Evolutionary conservation across 2,329 filamentous ascomycete genomes (phyloP).

Genomic region (Leptographium lundbergii): DNA sequence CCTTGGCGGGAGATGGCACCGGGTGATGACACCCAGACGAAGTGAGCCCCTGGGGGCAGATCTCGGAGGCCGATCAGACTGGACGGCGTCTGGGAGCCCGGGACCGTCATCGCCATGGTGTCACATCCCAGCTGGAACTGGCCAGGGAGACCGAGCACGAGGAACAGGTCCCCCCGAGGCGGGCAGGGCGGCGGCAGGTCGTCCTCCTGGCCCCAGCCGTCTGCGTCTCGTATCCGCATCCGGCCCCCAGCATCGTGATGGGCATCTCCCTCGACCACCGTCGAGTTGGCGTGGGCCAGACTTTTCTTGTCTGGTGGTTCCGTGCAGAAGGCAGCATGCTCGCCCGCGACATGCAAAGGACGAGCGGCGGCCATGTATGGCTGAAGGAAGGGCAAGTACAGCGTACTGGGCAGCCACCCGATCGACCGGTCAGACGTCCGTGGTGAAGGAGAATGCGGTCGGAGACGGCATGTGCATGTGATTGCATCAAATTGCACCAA

Average conservation of each 20-base stretch:
- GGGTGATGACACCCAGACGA: slow-evolving; percentile 44
- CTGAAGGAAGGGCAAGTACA: no score
- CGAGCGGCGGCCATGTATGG: no score
- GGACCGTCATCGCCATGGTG: slow-evolving; percentile 31
- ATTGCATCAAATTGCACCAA: no score
- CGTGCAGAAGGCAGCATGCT: background rate
- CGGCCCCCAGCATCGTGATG: no score
- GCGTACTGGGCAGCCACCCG: no score
- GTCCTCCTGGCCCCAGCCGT: background rate
- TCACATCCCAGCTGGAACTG: slow-evolving; percentile 42
- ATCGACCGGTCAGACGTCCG: no score
- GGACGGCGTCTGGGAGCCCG: slow-evolving; percentile 12
- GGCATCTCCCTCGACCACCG: background rate
- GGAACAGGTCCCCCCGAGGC: slow-evolving; percentile 35
- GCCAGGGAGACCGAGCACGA: slow-evolving; percentile 38
- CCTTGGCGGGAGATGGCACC: slow-evolving; percentile 38
- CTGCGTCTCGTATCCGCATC: background rate
- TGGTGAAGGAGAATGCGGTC: no score
- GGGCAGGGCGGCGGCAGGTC: slow-evolving; percentile 10
- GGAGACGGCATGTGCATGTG: no score
- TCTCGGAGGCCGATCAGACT: slow-evolving; percentile 40
- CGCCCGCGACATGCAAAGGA: no score
- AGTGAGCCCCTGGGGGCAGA: slow-evolving; percentile 42
- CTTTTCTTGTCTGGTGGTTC: background rate
- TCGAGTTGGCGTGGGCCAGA: background rate